These are phyloP conservation scores for Trametes pubescens DNA, from an alignment of 1,284 basidiomycete genomes.

Conservation along the genomic window DNA sequence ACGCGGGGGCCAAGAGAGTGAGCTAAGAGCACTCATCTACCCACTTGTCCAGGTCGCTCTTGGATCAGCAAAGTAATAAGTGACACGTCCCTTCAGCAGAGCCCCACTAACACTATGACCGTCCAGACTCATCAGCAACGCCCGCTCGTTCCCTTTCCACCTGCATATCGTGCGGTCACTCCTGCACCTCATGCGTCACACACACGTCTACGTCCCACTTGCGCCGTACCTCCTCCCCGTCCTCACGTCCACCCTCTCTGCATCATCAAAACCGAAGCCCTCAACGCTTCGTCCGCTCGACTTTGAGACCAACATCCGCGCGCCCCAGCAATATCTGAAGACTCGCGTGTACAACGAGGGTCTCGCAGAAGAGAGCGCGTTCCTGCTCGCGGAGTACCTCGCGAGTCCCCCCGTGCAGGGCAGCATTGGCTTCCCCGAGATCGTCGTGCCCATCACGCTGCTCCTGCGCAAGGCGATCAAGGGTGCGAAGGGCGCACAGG, in stretches of 20 bases:
- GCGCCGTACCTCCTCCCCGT: constrained; percentile 90
- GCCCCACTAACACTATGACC: neutral
- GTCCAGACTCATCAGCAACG: constrained; percentile 81
- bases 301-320: constrained; percentile 87
- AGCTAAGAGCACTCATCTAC: constrained; percentile 90
- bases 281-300: constrained; percentile 93
- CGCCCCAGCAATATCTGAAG: constrained; percentile 89
- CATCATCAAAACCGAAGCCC: constrained; percentile 80
- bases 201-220: constrained; percentile 89
- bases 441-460: constrained; percentile 88
- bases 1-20: constrained; percentile 70
- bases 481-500: constrained; percentile 70
- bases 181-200: constrained; percentile 78
- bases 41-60: constrained; percentile 95
- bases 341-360: constrained; percentile 90
- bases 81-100: neutral
- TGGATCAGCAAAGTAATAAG: constrained; percentile 85
- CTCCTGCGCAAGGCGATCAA: constrained; percentile 77
- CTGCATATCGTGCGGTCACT: constrained; percentile 80
- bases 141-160: constrained; percentile 84
- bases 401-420: constrained; percentile 69
- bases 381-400: constrained; percentile 84
- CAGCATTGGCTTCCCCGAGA: constrained; percentile 94
- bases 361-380: constrained; percentile 84
- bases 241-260: constrained; percentile 80